Evolutionary conservation across 1,284 basidiomycete species (phyloP), one percentile per base, ranked within the genome.

Genomic region (Papiliotrema terrestris): DNA sequence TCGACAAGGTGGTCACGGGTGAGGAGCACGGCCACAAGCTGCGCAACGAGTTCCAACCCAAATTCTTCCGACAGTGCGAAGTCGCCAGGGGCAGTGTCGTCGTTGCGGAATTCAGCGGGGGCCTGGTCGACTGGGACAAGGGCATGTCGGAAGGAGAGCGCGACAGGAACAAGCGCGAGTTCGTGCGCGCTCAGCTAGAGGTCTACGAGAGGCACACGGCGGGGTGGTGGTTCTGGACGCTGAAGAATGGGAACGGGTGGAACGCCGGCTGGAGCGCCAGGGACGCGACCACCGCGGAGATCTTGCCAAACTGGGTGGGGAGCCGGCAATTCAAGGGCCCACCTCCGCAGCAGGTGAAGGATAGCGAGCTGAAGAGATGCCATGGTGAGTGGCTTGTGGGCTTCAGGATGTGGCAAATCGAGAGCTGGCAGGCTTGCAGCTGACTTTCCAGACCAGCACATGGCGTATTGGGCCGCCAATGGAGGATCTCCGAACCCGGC

Each of bases 171-270:
- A 74, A 80, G 59, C 74, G 79, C 51, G 78, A 78, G 17, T 91
- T 83, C 62, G 79, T 87, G 3, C 72, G 79, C 17, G 85, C 88
- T 11, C 85, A 94, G 73, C 76, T 91, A 52, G 81, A 80, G 20
- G 63, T 88, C 36, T 92, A 83, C 60, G 87, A 91, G 60, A 72
- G 76, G 52, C 71, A 78, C 36, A 86, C 87, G 55, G 84, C 83
- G 0, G 91, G 91, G 2, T 89, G 83, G 82, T 93, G 85, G 77
- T 93, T 88, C 74, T 95, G 91, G 91, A 91, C 89, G 41, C 87
- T 85, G 71, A 90, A 87, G 79, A 91, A 91, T 72, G 82, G 86
- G 52, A 74, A 80, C 8, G 74, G 71, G 2, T 84, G 85, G 59
- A 88, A 91, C 70, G 82, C 80, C 2, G 89, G 88, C 1, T 93